Conservation (phyloP, 2,329 filamentous ascomycete genomes). For the Dothistroma septosporum region DNA sequence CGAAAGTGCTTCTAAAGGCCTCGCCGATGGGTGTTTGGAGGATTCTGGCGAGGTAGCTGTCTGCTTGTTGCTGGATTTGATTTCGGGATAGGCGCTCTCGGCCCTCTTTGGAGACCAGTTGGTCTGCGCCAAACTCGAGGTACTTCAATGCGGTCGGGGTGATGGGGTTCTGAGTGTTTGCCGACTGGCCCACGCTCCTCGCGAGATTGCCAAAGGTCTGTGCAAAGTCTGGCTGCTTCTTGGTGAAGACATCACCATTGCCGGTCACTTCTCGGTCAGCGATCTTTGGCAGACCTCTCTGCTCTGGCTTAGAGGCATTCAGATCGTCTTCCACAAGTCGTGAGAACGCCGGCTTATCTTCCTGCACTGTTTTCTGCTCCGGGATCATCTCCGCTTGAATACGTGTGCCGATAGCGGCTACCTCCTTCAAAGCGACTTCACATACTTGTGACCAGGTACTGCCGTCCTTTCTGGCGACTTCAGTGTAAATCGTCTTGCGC, state of each 20-base stretch:
- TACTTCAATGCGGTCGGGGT: constrained; percentile 37
- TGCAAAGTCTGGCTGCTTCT: constrained; percentile 17
- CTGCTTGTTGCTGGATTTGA: constrained; percentile 46
- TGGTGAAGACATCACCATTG: constrained; percentile 26
- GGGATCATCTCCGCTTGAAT: constrained; percentile 51
- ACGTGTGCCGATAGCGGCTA: constrained; percentile 63
- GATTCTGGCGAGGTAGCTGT: constrained; percentile 40
- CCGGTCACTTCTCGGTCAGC: constrained; percentile 24
- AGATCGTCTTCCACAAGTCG: constrained; percentile 20
- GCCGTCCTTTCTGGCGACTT: constrained; percentile 75
- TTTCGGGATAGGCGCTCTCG: constrained; percentile 50
- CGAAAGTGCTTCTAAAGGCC: constrained; percentile 67
- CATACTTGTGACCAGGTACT: constrained; percentile 79
- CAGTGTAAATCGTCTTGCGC: constrained; percentile 75
- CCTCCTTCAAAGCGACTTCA: constrained; percentile 62
- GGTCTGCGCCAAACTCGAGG: constrained; percentile 27
- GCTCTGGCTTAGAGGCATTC: constrained; percentile 30
- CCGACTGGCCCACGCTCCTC: constrained; percentile 48
- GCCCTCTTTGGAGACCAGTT: constrained; percentile 45
- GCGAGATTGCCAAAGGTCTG: constrained; percentile 43
- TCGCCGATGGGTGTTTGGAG: constrained; percentile 56
- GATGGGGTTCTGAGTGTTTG: constrained; percentile 37
- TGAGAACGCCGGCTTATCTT: constrained; percentile 15
- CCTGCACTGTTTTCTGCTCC: constrained; percentile 15
- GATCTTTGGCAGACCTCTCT: constrained; percentile 27